A percentile compares a stretch with the other conserved stretches of the same genome.
phyloP scores from a whole-genome alignment of 1,284 basidiomycete genomes.

The Veloporphyrellus conicus region DNA sequence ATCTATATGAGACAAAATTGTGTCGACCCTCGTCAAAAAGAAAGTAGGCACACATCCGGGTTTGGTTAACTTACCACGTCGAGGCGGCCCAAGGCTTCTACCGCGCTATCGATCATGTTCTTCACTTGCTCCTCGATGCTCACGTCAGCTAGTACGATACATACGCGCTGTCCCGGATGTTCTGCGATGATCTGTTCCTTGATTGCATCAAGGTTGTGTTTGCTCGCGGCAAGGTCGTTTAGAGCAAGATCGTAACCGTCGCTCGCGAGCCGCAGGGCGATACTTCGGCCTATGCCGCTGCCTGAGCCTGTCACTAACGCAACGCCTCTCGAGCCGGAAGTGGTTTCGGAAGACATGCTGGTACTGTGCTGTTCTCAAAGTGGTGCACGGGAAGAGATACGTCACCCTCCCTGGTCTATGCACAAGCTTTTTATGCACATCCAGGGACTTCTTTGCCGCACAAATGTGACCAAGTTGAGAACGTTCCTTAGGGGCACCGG shows the following conservation, averaged over 20 bases:
- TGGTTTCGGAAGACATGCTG: constrained; percentile 5
- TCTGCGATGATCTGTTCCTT: not conserved
- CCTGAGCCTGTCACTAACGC: constrained; percentile 37
- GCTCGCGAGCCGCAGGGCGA: constrained; percentile 34
- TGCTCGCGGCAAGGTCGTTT: constrained; percentile 25
- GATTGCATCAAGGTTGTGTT: not conserved
- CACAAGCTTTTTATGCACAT: too few relatives aligned
- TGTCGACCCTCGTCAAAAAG: not conserved
- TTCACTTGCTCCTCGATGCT: constrained; percentile 15
- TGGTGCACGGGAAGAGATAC: too few relatives aligned
- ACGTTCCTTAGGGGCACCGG: too few relatives aligned
- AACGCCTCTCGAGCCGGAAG: constrained; percentile 14
- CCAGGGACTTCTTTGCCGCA: too few relatives aligned
- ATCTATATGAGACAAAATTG: constrained; percentile 23
- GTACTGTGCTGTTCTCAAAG: too few relatives aligned
- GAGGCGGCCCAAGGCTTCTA: constrained; percentile 1
- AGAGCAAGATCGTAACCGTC: constrained; percentile 39
- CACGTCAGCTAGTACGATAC: constrained; percentile 4
- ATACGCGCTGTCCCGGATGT: not conserved
- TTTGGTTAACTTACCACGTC: constrained; percentile 32
- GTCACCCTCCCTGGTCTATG: too few relatives aligned
- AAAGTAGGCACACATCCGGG: not conserved
- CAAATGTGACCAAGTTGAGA: too few relatives aligned
- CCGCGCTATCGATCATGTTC: constrained; percentile 25
- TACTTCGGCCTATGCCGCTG: constrained; percentile 36